phyloP scores from a whole-genome alignment of 202 grass and related monocot genomes.

The Miscanthus sacchariflorus region DNA sequence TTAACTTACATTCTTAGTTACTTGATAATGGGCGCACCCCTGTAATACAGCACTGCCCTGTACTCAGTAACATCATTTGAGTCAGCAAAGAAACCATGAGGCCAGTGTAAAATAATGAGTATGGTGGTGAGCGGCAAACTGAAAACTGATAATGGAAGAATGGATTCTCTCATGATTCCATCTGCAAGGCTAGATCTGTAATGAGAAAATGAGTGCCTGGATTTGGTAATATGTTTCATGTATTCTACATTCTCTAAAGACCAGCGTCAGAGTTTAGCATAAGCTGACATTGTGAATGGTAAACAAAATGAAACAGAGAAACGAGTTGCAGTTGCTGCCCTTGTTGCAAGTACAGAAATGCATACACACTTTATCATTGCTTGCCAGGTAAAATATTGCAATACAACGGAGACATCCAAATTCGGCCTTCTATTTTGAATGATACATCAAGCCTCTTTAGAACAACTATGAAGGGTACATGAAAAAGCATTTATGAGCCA shows the following conservation, averaged over 20 bases:
- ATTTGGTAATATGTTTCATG: no score
- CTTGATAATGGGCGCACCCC: background rate
- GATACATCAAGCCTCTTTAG: slow-evolving; percentile 40
- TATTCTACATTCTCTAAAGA: background rate
- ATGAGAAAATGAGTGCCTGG: background rate
- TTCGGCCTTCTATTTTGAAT: slow-evolving; percentile 30
- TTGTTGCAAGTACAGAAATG: background rate
- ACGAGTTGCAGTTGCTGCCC: background rate
- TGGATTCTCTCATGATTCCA: background rate
- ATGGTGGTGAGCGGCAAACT: background rate
- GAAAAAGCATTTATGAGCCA: slow-evolving; percentile 10
- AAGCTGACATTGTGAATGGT: background rate
- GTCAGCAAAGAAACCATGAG: background rate
- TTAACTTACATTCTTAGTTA: no score
- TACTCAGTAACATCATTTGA: background rate
- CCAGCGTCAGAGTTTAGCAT: background rate
- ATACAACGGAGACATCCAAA: background rate
- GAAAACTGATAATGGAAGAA: background rate
- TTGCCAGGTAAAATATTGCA: slow-evolving; percentile 15
- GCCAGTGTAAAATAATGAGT: background rate
- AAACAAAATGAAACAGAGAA: background rate
- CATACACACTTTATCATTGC: background rate
- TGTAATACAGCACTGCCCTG: background rate
- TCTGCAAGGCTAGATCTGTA: background rate
- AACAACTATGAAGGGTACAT: slow-evolving; percentile 31